Evolutionary conservation across 352 stramenopile species (phyloP), one percentile per base, ranked within the genome.

Genomic region (Phytophthora pini): DNA sequence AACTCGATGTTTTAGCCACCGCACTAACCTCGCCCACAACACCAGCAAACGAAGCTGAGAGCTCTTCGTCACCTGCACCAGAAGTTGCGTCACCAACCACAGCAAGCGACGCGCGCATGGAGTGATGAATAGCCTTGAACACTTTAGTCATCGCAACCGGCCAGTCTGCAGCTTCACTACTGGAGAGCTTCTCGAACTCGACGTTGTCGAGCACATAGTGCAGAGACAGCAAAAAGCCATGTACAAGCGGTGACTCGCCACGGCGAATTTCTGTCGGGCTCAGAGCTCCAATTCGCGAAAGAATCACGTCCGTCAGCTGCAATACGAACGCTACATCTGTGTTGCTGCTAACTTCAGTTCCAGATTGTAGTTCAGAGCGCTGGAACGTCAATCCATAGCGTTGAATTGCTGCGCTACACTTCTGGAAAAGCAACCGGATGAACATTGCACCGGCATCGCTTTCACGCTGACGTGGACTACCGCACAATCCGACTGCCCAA

Each of bases 371-470:
- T 20, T 61, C 27, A 10, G 31, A 40, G 27, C 22, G 48, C 20
- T 77, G 69, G 15, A 91, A 76, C 11, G 31, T 54, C 26, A 88
- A 70, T 1, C 51, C 69, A 9, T 78, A 76, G 26, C 72, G 69
- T 39, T 76, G 71, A 31, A 92, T 84, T 2, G 76, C 67, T 20
- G 40, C 52, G 46, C 87, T 90, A 24, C 74, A 82, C 34, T 84
- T 79, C 48, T 74, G 63, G 56, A 93, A 93, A 24, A 97, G 45
- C 26, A 96, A 58, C 2, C 79, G 82, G 60, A 97, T 89, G 48
- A 97, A 92, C 38, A 95, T 78, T 0, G 88, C 90, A n/a, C 89
- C 89, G 22, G 87, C 84, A 46, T 96, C 88, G 39, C 84, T 95
- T 63, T 96, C 89, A 49, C 88, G 82, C 57, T 95, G 87, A 12